Evolutionary conservation across 768 basidiomycete species (phyloP), one percentile per base, ranked within the genome.

Genomic region (Mycena amicta): DNA sequence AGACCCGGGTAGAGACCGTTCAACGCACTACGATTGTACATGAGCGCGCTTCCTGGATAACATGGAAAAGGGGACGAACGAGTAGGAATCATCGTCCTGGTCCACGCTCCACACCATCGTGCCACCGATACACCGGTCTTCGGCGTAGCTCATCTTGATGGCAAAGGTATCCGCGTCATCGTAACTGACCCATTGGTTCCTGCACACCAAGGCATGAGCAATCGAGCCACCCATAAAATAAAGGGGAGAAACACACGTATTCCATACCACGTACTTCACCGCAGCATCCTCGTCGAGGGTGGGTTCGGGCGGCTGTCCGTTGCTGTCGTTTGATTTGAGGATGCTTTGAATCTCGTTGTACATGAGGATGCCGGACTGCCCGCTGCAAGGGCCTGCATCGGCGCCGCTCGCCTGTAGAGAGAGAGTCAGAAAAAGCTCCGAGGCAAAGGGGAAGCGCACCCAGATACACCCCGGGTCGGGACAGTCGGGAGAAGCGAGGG

Each of bases 141-240:
- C 66, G 18, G 65, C 67, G 28, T 67, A 67, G 29, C 61, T 56
- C 54, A 68, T 55, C 37, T 68, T 67, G 46, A 66, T 53, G 29
- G 56, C 56, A 51, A 68, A 66, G n/a, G 67, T 63, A 28, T 65
- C 61, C 8, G 51, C 39, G 43, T 67, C 66, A 40, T 71, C 70
- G 41, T 63, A 71, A 28, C 64, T 66, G 8, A 71, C 70, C 70
- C 70, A 71, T 53, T 71, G 68, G 29, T 67, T 63, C 16, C 50
- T 47, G 45, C 39, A 20, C n/a, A n/a, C n/a, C n/a, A n/a, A n/a
- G n/a, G n/a, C n/a, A n/a, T n/a, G n/a, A n/a, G n/a, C n/a, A n/a
- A 15, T 16, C 12, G 15, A 53, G n/a, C 33, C n/a, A 8, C 41
- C 16, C 16, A 53, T 25, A 31, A 15, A 13, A 5, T 25, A 18